Base-by-base conservation (phyloP, 2,329 filamentous ascomycete genomes). In the Cytospora schulzeri region DNA sequence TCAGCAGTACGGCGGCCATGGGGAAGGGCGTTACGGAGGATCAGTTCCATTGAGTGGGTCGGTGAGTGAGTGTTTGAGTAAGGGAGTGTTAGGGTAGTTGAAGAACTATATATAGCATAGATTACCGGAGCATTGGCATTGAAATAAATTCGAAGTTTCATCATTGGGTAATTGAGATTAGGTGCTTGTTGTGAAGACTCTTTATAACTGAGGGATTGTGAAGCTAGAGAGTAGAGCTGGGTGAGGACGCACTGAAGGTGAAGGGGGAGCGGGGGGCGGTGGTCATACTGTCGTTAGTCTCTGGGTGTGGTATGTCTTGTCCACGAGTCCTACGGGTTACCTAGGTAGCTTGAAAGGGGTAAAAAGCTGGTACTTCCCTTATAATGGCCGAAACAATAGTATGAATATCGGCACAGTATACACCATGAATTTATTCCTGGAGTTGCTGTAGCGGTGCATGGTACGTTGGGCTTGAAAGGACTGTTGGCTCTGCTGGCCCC, bases 11-110 rank as follows among this genome's bases (percentile, higher is more conserved):
- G 1, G 91, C 91, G 66, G 95, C 95, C 24, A 99, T 99, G 95
- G 95, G 94, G 38, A 92, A 93, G 81, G 95, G 95, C 66, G 95
- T 99, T 65, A 99, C 95, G 1, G 95, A 99, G 83, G 93, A 97
- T 73, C 95, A 99, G 80, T 99, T 99, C 78, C 89, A 93, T 67
- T 82, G 60, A 61, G 17, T 19, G n/a, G n/a, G n/a, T 48, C 11
- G 52, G 5, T 14, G 28, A 15, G 19, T 19, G 5, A 14, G 9
- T 35, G 19, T n/a, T 19, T 31, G 51, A 1, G 5, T 53, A 28
- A 17, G 26, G 19, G 29, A 8, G 14, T 31, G 6, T 31, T 53
- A n/a, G n/a, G n/a, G n/a, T n/a, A n/a, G n/a, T n/a, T n/a, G 7
- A 15, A 19, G 14, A 17, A 22, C 2, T n/a, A 31, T 28, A 9